phyloP scores from a whole-genome alignment of 441 rosid genomes.

The Pelargonium cotyledonis region DNA sequence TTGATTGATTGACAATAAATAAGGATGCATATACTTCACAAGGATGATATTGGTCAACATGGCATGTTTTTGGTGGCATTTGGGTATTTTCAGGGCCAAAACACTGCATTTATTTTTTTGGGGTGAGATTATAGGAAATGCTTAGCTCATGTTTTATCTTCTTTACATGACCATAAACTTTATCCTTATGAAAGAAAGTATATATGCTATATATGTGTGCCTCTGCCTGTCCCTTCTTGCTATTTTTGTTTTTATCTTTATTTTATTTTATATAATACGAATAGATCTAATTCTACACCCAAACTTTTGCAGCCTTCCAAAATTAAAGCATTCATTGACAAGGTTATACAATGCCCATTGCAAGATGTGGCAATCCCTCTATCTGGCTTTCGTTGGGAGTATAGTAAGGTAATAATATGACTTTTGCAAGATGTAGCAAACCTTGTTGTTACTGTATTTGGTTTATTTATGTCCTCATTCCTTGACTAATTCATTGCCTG shows the following conservation, averaged over 20 bases:
- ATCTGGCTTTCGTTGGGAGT: constrained; percentile 95
- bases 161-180: neutral
- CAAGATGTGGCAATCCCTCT: constrained; percentile 97
- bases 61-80: neutral
- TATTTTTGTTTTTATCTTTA: neutral
- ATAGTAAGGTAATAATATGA: constrained; percentile 54
- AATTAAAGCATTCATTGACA: constrained; percentile 81
- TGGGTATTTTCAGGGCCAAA: neutral
- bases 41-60: neutral
- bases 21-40: neutral
- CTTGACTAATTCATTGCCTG: constrained; percentile 29
- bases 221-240: neutral
- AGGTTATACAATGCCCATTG: constrained; percentile 93
- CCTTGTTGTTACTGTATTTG: constrained; percentile 9
- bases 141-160: neutral
- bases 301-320: constrained; percentile 68
- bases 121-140: neutral
- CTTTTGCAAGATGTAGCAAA: constrained; percentile 4
- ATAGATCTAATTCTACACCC: constrained; percentile 2
- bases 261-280: neutral
- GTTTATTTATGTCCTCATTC: constrained; percentile 11
- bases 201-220: constrained; percentile 1
- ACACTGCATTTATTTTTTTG: neutral
- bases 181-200: neutral
- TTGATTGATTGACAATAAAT: neutral